Percentiles rank a stretch among this genome's conserved stretches.
Conservation (phyloP, 2,329 filamentous ascomycete species). For the Didymella exigua region DNA sequence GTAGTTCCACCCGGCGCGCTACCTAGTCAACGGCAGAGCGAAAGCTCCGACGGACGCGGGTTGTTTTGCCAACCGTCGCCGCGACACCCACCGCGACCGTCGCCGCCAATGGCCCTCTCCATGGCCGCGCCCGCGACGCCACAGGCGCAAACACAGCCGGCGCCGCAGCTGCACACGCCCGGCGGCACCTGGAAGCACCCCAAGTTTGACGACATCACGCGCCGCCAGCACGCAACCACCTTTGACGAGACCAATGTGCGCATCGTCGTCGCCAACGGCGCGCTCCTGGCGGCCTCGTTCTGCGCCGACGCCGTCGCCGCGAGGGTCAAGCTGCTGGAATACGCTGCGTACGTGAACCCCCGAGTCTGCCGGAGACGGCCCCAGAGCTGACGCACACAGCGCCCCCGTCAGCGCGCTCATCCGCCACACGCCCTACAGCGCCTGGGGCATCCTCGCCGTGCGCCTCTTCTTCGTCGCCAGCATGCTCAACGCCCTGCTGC, state of each 20-base stretch:
- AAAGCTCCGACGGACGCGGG: constrained; percentile 8
- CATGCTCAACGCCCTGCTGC: constrained; percentile 71
- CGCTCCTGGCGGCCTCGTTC: constrained; percentile 59
- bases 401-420: constrained; percentile 46
- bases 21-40: not conserved
- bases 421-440: constrained; percentile 43
- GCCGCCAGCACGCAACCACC: constrained; percentile 75
- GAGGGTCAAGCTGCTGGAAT: constrained; percentile 28
- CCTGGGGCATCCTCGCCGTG: constrained; percentile 51
- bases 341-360: constrained; percentile 28
- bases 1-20: not conserved
- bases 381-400: constrained; percentile 24
- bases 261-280: constrained; percentile 70
- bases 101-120: constrained; percentile 13
- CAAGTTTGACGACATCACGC: constrained; percentile 82
- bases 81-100: constrained; percentile 11
- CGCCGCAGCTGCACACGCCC: constrained; percentile 41
- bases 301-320: constrained; percentile 33
- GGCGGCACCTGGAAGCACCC: constrained; percentile 91
- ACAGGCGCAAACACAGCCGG: constrained; percentile 31
- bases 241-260: constrained; percentile 80
- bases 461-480: constrained; percentile 66
- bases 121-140: constrained; percentile 31
- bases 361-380: no score
- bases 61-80: constrained; percentile 18